Evolutionary conservation across 2,329 filamentous ascomycete species (phyloP), one percentile per base, ranked within the genome.

Genomic region (Hymenotorrendiella dingleyae): DNA sequence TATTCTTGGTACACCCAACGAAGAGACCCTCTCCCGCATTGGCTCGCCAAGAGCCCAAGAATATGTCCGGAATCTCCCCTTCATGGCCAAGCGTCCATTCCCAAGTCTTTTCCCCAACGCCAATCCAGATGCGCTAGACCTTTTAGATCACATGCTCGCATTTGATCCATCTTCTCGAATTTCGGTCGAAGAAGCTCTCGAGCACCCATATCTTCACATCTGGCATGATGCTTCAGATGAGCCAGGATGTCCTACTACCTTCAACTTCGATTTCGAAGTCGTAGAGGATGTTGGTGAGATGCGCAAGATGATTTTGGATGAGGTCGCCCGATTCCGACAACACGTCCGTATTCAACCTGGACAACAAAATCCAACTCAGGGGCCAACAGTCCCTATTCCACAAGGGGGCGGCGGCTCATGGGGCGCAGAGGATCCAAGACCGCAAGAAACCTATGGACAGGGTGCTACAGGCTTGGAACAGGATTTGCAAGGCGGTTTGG

Each of bases 251-350:
- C 90, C 90, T 0, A 86, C 84, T 12, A 90, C 88, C 14, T 98
- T 98, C 68, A 90, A 98, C 72, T 98, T 98, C 71, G 85, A 91
- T 64, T 98, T 98, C 61, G 93, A 98, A 65, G 82, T 95, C n/a
- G 80, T 96, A 28, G 91, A 98, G 40, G 93, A 97, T 33, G 89
- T 98, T 16, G 76, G 74, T 17, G 86, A 96, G 56, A 97, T 98
- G 90, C 86, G 93, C 63, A 82, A 83, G 67, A 94, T 96, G 87
- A 98, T 98, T 53, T 73, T 96, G 46, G 84, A 91, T n/a, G 93
- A 98, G 67, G 93, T 98, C 36, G 74, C 80, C 61, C 76, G 81
- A 53, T 98, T 98, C 80, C 80, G 93, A 50, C 72, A 75, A 45
- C 59, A 59, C 35, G 60, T 62, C n/a, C 48, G 60, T 28, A 54